phyloP scores from a whole-genome alignment of 78 protist species.

The Carpediemonas membranifera region DNA sequence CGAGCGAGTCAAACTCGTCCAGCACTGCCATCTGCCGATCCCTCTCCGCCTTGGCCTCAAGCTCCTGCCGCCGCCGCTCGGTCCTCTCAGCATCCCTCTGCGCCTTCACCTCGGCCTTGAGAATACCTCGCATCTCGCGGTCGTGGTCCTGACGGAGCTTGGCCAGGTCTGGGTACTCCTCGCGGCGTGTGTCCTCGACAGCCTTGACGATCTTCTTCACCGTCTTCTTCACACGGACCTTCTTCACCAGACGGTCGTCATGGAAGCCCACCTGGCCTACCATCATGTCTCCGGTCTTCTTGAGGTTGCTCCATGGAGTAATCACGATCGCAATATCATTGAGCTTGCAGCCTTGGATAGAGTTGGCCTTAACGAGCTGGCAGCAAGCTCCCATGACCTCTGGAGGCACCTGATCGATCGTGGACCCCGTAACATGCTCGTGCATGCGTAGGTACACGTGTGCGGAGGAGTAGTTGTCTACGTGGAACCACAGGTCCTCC shows the following conservation, averaged over 20 bases:
- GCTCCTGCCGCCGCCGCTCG: neutral
- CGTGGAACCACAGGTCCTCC: conserved; percentile 91
- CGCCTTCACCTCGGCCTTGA: neutral
- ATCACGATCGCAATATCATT: conserved; percentile 45
- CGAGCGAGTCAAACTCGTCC: too few species aligned
- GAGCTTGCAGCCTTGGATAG: conserved; percentile 66
- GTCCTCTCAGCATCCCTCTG: neutral
- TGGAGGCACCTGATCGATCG: conserved; percentile 42
- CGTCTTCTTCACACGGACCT: neutral
- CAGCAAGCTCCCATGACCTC: conserved; percentile 69
- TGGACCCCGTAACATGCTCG: conserved; percentile 11
- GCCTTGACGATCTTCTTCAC: conserved; percentile 15
- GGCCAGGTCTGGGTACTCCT: conserved; percentile 3
- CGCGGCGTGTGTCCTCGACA: conserved; percentile 22
- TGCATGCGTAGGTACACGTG: conserved; percentile 76
- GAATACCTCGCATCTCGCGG: neutral
- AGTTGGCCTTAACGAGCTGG: conserved; percentile 74
- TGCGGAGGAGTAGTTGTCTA: conserved; percentile 69
- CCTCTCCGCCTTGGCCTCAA: neutral
- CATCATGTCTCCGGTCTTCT: conserved; percentile 73
- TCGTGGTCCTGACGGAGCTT: conserved; percentile 5
- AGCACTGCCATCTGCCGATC: too few species aligned
- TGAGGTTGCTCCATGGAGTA: conserved; percentile 75
- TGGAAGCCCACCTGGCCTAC: conserved; percentile 51
- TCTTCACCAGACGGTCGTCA: neutral